Evolutionary conservation across 1,139 yeast species (phyloP).

Genomic region (Scheffersomyces illinoinensis): DNA sequence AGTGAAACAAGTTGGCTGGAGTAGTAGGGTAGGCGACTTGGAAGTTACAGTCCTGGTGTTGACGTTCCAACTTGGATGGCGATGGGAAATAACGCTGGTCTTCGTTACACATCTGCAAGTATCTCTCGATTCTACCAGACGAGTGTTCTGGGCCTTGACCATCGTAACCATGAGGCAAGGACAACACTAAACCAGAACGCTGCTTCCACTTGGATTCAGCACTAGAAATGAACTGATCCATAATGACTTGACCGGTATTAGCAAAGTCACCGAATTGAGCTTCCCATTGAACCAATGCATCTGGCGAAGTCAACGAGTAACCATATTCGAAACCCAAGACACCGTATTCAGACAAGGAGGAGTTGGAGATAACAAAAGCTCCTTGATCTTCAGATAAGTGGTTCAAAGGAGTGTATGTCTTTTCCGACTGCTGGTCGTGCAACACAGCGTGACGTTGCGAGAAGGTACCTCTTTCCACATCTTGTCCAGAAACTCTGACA

Average conservation of each 20-base stretch:
- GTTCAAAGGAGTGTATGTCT: constrained; percentile 80
- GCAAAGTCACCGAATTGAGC: constrained; percentile 99
- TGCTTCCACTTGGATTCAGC: constrained; percentile 99
- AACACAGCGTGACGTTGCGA: constrained; percentile 99
- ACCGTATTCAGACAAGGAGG: constrained; percentile 98
- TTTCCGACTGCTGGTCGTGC: constrained; percentile 91
- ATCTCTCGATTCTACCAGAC: constrained; percentile 96
- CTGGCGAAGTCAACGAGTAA: constrained; percentile 96
- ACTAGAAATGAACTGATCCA: constrained; percentile 95
- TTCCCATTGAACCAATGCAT: constrained; percentile 97
- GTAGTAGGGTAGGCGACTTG: constrained; percentile 98
- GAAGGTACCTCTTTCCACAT: constrained; percentile 99
- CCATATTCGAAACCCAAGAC: constrained; percentile 99
- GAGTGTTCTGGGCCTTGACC: constrained; percentile 99
- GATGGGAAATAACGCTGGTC: constrained; percentile 94
- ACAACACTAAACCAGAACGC: constrained; percentile 93
- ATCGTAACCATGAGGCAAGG: constrained; percentile 98
- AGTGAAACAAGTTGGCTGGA: constrained; percentile 95
- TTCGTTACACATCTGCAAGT: constrained; percentile 93
- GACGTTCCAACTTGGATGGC: constrained; percentile 85
- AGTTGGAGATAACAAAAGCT: constrained; percentile 85
- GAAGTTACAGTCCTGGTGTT: constrained; percentile 98
- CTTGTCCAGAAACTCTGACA: constrained; percentile 98
- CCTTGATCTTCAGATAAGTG: constrained; percentile 81
- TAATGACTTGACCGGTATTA: constrained; percentile 96